Percentiles rank a stretch among this genome's conserved stretches.
Conservation (phyloP, 306 rosid genomes). For the Quercus engelmannii region DNA sequence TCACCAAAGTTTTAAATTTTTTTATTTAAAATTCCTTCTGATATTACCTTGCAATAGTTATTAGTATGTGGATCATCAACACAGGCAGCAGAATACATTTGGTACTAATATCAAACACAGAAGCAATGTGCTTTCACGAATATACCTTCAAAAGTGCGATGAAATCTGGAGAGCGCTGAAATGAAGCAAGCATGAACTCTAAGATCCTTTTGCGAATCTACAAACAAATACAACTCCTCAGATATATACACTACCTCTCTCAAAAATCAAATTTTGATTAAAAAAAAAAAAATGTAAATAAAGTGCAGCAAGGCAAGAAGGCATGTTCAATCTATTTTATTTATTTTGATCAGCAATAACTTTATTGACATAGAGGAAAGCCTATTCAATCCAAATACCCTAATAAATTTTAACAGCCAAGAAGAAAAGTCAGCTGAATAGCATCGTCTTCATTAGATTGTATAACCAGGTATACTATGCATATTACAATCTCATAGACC, state of each 20-base stretch:
- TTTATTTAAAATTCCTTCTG: neutral
- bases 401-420: too few relatives aligned
- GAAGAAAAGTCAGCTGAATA: neutral
- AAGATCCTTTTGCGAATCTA: conserved; percentile 82
- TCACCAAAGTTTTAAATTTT: neutral
- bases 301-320: neutral
- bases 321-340: neutral
- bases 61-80: conserved; percentile 9
- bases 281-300: neutral
- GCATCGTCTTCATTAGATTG: neutral
- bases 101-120: conserved; percentile 7
- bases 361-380: too few relatives aligned
- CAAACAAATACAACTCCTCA: conserved; percentile 16
- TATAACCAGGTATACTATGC: neutral
- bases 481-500: neutral
- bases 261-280: neutral
- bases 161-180: conserved; percentile 78
- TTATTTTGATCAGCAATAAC: too few relatives aligned
- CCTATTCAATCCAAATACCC: too few relatives aligned
- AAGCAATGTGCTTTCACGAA: conserved; percentile 7
- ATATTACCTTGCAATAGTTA: neutral
- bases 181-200: conserved; percentile 86
- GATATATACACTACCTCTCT: neutral
- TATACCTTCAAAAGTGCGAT: conserved; percentile 86
- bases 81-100: conserved; percentile 5